Conservation (phyloP, 1,284 basidiomycete genomes). For the Cutaneotrichosporon mucoides region DNA sequence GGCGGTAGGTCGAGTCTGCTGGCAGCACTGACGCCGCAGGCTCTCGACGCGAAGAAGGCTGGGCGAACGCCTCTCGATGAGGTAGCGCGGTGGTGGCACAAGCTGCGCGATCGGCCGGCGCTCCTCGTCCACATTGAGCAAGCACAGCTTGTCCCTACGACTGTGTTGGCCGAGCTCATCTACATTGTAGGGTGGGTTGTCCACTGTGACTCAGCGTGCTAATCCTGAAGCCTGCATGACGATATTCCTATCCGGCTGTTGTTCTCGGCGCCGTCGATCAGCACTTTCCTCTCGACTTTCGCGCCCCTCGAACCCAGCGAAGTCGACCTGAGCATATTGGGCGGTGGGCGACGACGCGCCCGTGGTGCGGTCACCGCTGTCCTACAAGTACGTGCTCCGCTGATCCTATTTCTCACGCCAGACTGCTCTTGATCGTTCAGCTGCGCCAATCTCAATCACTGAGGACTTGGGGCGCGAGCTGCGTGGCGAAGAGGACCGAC, state of each 20-base stretch:
- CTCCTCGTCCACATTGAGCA: constrained; percentile 37
- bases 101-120: constrained; percentile 17
- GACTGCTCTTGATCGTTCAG: constrained; percentile 8
- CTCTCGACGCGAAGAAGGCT: constrained; percentile 22
- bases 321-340: constrained; percentile 34
- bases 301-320: constrained; percentile 34
- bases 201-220: not conserved
- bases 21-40: constrained; percentile 9
- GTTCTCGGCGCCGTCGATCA: constrained; percentile 35
- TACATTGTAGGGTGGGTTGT: constrained; percentile 35
- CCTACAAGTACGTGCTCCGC: constrained; percentile 23
- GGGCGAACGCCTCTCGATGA: constrained; percentile 37
- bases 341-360: constrained; percentile 4
- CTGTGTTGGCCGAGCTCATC: constrained; percentile 33
- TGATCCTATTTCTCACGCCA: not conserved
- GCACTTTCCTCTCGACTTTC: constrained; percentile 29
- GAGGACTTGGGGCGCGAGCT: constrained; percentile 30
- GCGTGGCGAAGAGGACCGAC: constrained; percentile 22
- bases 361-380: constrained; percentile 27
- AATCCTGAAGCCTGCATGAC: constrained; percentile 25
- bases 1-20: constrained; percentile 17
- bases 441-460: constrained; percentile 19
- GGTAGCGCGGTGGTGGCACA: constrained; percentile 32
- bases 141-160: constrained; percentile 29
- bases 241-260: constrained; percentile 30